These are phyloP conservation scores for Epichloe baconii DNA, from an alignment of 2,329 filamentous ascomycete genomes.

Conservation along the genomic window DNA sequence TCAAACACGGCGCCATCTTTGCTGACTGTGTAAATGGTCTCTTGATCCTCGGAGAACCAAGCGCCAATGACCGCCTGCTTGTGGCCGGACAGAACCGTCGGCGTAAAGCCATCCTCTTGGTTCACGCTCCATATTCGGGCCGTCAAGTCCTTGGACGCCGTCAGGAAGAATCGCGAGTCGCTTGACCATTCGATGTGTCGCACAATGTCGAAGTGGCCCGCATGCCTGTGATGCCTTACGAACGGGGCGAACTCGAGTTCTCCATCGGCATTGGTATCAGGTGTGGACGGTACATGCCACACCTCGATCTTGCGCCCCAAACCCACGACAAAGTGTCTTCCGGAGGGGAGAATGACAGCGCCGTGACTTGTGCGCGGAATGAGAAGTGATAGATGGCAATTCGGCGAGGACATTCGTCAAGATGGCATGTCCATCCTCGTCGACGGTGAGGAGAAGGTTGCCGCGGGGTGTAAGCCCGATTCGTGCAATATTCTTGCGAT, in stretches of 20 bases:
- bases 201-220: slow-evolving; percentile 79
- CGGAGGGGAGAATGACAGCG: slow-evolving; percentile 81
- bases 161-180: slow-evolving; percentile 92
- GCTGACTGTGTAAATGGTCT: slow-evolving; percentile 90
- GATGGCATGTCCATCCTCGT: slow-evolving; percentile 89
- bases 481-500: slow-evolving; percentile 83
- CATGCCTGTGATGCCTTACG: slow-evolving; percentile 72
- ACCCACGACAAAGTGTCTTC: slow-evolving; percentile 79
- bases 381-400: slow-evolving; percentile 90
- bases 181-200: slow-evolving; percentile 86
- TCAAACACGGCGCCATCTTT: slow-evolving; percentile 94
- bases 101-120: slow-evolving; percentile 73
- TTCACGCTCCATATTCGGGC: slow-evolving; percentile 91
- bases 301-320: slow-evolving; percentile 82
- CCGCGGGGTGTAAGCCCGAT: slow-evolving; percentile 82
- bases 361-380: slow-evolving; percentile 72
- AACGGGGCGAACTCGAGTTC: slow-evolving; percentile 94
- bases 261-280: slow-evolving; percentile 63
- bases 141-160: slow-evolving; percentile 81
- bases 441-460: slow-evolving; percentile 83
- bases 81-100: slow-evolving; percentile 83
- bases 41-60: slow-evolving; percentile 93
- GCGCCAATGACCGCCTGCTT: slow-evolving; percentile 82
- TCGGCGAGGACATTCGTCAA: slow-evolving; percentile 77
- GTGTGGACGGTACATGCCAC: slow-evolving; percentile 89